Base-by-base conservation (phyloP, 2,329 filamentous ascomycete genomes). In the Hymenoscyphus scutula region DNA sequence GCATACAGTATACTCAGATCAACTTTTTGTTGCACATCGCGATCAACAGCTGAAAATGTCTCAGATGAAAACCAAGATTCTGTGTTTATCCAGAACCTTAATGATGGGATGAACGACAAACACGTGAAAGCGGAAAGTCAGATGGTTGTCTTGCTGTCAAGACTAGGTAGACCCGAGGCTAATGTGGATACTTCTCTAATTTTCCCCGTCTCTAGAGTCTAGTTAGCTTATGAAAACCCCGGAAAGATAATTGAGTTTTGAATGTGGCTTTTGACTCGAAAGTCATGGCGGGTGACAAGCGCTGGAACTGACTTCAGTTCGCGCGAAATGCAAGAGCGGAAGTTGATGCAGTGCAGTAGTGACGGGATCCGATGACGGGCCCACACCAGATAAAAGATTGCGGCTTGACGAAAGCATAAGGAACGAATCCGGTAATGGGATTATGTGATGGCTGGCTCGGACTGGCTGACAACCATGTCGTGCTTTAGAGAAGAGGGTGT, bases 21-120 rank as follows among this genome's bases (percentile, higher is more conserved):
- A 10, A 17, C n/a, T 23, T 29, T 57, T 58, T 48, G 56, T 58
- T 58, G 56, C 56, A 58, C 32, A n/a, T 58, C 56, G 56, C 56
- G 23, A 48, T 30, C 4, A 29, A 27, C 25, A 58, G 56, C 34
- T 58, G 56, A 58, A 56, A 56, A 58, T 58, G 56, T 58, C 56
- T 58, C 37, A 58, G 38, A 45, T 34, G 45, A 19, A 51, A 51
- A 23, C 10, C 23, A 10, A 51, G 7, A n/a, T 5, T 29, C 38
- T 13, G 54, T 17, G 17, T 34, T 41, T 23, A 23, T 37, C 55
- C n/a, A 38, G 32, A 38, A 38, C 32, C 17, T 34, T 38, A 23
- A 51, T 23, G 19, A 25, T 51, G 45, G 41, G 41, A 48, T 23
- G 45, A 23, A 23, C 25, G 25, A 25, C 10, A 51, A 19, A 51